Evolutionary conservation across 306 rosid genomes (phyloP), one percentile per base, ranked within the genome.

Genomic region (Trifolium fragiferum): DNA sequence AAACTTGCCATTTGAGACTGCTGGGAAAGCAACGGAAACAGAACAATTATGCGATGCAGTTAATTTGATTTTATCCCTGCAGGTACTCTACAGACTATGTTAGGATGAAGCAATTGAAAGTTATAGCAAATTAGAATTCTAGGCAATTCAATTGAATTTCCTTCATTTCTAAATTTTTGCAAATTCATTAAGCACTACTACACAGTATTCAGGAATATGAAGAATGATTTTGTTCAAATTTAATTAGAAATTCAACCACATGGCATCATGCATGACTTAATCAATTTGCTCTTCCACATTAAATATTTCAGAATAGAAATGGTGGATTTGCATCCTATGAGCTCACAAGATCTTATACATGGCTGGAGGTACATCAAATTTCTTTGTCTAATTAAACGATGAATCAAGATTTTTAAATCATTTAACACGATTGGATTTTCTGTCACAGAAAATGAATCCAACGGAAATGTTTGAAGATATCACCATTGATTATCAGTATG

Each of bases 271-370:
- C 19, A 54, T 63, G 21, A n/a, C 50, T 30, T 70, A 65, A 60
- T 51, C 61, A 62, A 50, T 20, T 41, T 18, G 5, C 6, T 32
- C 41, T 25, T 79, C 41, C 49, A 62, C 44, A 13, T 19, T 40
- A 43, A 60, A 27, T 53, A 21, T 20, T 72, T 25, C 86, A 91
- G 92, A 91, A 89, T 71, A 57, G n/a, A 12, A 87, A 65, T 53
- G 97, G 97, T 7, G 97, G 97, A 7, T 92, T 85, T 77, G 93
- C 96, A 46, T 86, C 97, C 20, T 92, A 92, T 74, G 97, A 92
- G 75, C 96, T 85, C 75, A 92, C 97, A 43, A 88, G 97, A 88
- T 92, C 96, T 5, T 85, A 83, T 43, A 70, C 83, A 61, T 92
- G 90, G 93, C 20, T 89, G 49, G 96, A 92, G 96, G 97, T 87